A percentile compares a stretch with the other conserved stretches of the same genome.
Evolutionary conservation across 768 basidiomycete species (phyloP).

Genomic region (Lactifluus rugatus): DNA sequence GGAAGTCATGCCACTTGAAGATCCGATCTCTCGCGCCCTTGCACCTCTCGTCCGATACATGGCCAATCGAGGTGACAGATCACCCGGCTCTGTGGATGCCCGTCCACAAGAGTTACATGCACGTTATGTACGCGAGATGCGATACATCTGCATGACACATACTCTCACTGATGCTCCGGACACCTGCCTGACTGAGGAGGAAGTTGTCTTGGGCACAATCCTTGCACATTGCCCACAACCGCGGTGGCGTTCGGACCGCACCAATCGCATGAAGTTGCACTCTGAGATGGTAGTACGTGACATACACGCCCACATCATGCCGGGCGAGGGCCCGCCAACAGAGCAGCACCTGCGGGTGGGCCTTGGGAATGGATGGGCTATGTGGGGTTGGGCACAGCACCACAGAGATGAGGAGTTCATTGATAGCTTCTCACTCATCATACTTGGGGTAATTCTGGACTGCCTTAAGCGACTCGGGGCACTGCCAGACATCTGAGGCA

Average conservation of each 20-base stretch:
- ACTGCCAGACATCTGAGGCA: not conserved
- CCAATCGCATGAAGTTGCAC: constrained; percentile 55
- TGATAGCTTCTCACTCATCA: constrained; percentile 61
- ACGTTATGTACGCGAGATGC: constrained; percentile 53
- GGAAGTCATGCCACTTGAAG: not conserved
- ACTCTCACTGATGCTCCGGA: constrained; percentile 49
- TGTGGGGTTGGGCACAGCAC: constrained; percentile 48
- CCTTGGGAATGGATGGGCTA: constrained; percentile 50
- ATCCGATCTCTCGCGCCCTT: constrained; percentile 5
- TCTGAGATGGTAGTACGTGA: constrained; percentile 44
- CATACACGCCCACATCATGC: constrained; percentile 31
- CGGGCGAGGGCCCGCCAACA: not conserved
- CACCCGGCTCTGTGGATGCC: not conserved
- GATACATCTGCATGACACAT: constrained; percentile 60
- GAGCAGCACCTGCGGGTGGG: constrained; percentile 25
- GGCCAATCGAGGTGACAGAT: not conserved
- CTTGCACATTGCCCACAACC: constrained; percentile 57
- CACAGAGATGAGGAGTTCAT: constrained; percentile 25
- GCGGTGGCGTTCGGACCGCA: constrained; percentile 48
- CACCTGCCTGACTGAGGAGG: constrained; percentile 53
- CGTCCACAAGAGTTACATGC: constrained; percentile 30
- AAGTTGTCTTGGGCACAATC: constrained; percentile 70
- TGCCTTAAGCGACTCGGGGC: constrained; percentile 1
- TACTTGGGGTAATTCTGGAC: constrained; percentile 30
- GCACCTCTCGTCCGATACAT: constrained; percentile 2